These are phyloP conservation scores for Ephemerocybe angulata DNA, from an alignment of 768 basidiomycete species.

Conservation along the genomic window DNA sequence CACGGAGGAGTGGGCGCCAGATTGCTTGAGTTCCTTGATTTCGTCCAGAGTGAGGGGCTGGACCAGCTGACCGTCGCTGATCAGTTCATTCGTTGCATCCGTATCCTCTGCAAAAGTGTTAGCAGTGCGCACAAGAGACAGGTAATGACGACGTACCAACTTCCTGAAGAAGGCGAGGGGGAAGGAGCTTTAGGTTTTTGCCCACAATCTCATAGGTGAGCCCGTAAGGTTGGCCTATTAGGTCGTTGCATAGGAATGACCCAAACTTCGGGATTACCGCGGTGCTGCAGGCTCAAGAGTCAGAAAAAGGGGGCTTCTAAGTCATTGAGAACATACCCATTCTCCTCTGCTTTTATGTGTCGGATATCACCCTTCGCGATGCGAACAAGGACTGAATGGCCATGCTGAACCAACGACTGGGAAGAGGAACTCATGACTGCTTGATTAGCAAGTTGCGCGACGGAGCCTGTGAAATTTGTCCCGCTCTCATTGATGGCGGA, in stretches of 20 bases:
- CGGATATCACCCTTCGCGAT: constrained; percentile 79
- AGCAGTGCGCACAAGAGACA: neutral
- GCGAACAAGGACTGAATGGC: constrained; percentile 75
- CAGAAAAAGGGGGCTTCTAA: neutral
- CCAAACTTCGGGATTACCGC: constrained; percentile 84
- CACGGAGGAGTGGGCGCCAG: constrained; percentile 78
- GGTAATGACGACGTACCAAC: constrained; percentile 53
- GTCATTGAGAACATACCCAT: constrained; percentile 50
- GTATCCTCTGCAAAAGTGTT: constrained; percentile 74
- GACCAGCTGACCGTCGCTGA: constrained; percentile 80
- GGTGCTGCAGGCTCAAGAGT: constrained; percentile 40
- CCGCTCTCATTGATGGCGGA: neutral
- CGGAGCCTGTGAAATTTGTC: constrained; percentile 9
- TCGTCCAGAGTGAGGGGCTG: constrained; percentile 82
- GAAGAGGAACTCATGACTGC: constrained; percentile 5
- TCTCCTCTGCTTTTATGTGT: constrained; percentile 66
- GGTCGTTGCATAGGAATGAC: constrained; percentile 70
- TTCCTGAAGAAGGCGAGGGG: constrained; percentile 68
- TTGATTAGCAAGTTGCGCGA: neutral
- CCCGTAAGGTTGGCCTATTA: constrained; percentile 83
- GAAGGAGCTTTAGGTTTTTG: constrained; percentile 61
- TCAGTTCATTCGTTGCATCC: constrained; percentile 93
- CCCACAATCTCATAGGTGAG: constrained; percentile 82
- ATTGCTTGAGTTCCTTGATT: constrained; percentile 77
- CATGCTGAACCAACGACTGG: constrained; percentile 46